phyloP scores from a whole-genome alignment of 1,284 basidiomycete species.

The Meira miltonrushii region DNA sequence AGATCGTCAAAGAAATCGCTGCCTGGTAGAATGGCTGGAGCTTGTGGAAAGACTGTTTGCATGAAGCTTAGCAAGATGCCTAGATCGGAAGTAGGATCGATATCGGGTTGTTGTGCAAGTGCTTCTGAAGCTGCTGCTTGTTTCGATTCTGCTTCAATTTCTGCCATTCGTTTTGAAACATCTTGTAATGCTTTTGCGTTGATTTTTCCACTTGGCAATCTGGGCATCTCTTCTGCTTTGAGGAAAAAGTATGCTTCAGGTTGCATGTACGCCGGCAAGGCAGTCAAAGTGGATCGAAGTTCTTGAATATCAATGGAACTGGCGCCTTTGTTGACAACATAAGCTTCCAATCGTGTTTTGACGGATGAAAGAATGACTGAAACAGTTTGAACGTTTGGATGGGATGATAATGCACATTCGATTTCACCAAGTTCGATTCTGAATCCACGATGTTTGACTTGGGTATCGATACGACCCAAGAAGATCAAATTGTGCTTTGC shows the following conservation, averaged over 20 bases:
- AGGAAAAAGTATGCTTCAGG: conserved; percentile 11
- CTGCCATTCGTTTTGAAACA: not conserved
- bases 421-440: conserved; percentile 51
- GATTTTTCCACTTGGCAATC: conserved; percentile 16
- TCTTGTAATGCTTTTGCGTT: conserved; percentile 15
- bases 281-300: not conserved
- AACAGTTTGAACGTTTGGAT: conserved; percentile 11
- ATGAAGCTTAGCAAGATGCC: conserved; percentile 2
- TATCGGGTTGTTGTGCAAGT: not conserved
- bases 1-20: conserved; percentile 17
- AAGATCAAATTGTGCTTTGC: conserved; percentile 35
- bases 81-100: not conserved
- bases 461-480: conserved; percentile 40
- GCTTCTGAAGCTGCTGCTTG: conserved; percentile 2
- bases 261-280: conserved; percentile 13
- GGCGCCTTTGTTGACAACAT: not conserved
- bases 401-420: conserved; percentile 3
- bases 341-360: conserved; percentile 8
- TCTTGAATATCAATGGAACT: not conserved
- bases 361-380: conserved; percentile 12
- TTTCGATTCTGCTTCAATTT: not conserved
- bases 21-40: not conserved
- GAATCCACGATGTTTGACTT: conserved; percentile 51
- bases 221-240: conserved; percentile 13
- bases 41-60: conserved; percentile 13